phyloP scores from a whole-genome alignment of 2,329 filamentous ascomycete genomes.

The Volutella citrinella region DNA sequence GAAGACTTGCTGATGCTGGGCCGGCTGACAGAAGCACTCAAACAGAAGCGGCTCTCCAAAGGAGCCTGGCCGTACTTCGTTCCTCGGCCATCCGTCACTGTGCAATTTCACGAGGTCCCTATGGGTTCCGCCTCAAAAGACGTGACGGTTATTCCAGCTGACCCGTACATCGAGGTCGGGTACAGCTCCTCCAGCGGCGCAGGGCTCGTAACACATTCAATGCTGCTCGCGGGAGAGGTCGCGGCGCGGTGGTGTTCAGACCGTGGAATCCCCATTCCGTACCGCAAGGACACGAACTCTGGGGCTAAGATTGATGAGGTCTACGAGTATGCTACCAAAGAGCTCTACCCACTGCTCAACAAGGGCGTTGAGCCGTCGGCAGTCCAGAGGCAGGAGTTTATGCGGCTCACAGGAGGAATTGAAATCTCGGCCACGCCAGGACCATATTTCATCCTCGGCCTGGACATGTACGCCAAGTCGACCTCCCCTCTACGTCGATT shows the following conservation, averaged over 20 bases:
- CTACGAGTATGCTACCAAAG: constrained; percentile 34
- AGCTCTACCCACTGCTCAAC: constrained; percentile 32
- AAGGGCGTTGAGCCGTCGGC: constrained; percentile 31
- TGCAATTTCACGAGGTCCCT: constrained; percentile 38
- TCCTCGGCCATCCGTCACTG: constrained; percentile 40
- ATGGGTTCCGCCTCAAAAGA: constrained; percentile 9
- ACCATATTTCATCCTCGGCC: constrained; percentile 55
- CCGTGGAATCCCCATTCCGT: constrained; percentile 58
- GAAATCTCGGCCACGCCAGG: constrained; percentile 51
- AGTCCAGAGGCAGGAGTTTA: constrained; percentile 27
- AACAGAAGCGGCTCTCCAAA: constrained; percentile 38
- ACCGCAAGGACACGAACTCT: constrained; percentile 47
- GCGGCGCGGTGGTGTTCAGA: constrained; percentile 59
- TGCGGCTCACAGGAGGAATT: constrained; percentile 42
- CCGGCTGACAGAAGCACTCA: constrained; percentile 45
- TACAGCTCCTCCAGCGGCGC: constrained; percentile 29
- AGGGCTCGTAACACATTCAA: constrained; percentile 40
- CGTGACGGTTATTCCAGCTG: constrained; percentile 34
- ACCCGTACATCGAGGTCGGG: constrained; percentile 47
- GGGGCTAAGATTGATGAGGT: constrained; percentile 33
- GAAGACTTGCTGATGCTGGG: constrained; percentile 47
- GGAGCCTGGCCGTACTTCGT: constrained; percentile 50
- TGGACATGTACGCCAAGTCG: constrained; percentile 59
- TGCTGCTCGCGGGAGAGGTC: constrained; percentile 61
- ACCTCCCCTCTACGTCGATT: constrained; percentile 67